phyloP scores from a whole-genome alignment of 345 rosid genomes.

The Euphorbia pulcherrima region DNA sequence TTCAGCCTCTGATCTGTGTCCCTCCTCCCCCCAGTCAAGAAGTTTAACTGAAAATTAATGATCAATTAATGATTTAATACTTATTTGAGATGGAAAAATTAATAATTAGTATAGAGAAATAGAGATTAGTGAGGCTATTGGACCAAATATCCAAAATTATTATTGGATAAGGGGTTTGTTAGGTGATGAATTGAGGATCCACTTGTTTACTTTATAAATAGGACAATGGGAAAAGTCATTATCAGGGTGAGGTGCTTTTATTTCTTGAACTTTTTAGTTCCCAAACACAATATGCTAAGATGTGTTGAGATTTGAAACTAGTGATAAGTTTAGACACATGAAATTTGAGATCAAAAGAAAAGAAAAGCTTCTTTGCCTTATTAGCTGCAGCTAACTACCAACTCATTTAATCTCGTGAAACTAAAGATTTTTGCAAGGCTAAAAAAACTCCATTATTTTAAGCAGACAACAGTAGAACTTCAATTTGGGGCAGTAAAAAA shows the following conservation, averaged over 20 bases:
- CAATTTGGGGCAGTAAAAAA: too few species aligned
- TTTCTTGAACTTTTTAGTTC: constrained; percentile 18
- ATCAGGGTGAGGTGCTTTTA: constrained; percentile 20
- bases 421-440: constrained; percentile 35
- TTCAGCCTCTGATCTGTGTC: constrained; percentile 29
- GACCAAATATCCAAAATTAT: constrained; percentile 6
- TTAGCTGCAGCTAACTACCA: constrained; percentile 39
- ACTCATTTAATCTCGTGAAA: constrained; percentile 44
- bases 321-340: constrained; percentile 33
- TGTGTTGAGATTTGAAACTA: constrained; percentile 14
- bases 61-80: neutral
- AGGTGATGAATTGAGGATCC: constrained; percentile 20
- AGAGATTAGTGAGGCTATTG: constrained; percentile 1
- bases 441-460: constrained; percentile 13
- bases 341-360: constrained; percentile 28
- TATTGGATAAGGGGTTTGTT: constrained; percentile 8
- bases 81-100: neutral
- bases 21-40: constrained; percentile 34
- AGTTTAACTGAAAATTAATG: constrained; percentile 26
- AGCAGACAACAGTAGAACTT: constrained; percentile 13
- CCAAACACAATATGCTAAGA: constrained; percentile 17
- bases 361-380: constrained; percentile 17
- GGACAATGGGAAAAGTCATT: constrained; percentile 17
- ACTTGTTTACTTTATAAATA: constrained; percentile 23
- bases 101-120: neutral